Evolutionary conservation across 2,329 filamentous ascomycete genomes (phyloP).

Genomic region (Fusarium gaditjirri): DNA sequence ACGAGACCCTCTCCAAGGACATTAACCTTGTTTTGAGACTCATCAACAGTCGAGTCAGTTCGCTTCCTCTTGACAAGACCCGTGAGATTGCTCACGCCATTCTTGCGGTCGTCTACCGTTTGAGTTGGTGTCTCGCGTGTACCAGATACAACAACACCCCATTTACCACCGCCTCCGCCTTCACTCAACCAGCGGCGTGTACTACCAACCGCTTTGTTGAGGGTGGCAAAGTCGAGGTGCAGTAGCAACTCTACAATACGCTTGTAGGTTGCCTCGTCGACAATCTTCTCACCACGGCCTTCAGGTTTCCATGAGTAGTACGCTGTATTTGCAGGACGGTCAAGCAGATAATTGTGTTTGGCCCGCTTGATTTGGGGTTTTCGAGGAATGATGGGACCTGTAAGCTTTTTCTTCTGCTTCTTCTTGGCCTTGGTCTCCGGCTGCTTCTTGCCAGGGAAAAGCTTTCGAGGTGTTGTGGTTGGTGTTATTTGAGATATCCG

Average conservation of each 20-base stretch:
- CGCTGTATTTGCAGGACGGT: slow-evolving; percentile 62
- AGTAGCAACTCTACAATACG: slow-evolving; percentile 76
- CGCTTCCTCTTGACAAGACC: slow-evolving; percentile 61
- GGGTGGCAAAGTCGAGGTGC: slow-evolving; percentile 76
- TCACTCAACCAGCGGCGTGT: slow-evolving; percentile 78
- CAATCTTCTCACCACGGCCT: slow-evolving; percentile 71
- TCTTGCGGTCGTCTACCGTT: slow-evolving; percentile 5
- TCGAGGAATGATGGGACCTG: slow-evolving; percentile 71
- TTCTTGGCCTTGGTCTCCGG: slow-evolving; percentile 21
- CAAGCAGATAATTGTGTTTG: slow-evolving; percentile 60
- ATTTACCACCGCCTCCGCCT: slow-evolving; percentile 64
- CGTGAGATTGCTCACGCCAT: slow-evolving; percentile 58
- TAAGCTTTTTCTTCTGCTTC: slow-evolving; percentile 59
- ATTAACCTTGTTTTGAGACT: slow-evolving; percentile 52
- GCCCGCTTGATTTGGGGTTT: slow-evolving; percentile 73
- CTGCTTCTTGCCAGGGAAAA: slow-evolving; percentile 45
- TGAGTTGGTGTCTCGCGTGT: slow-evolving; percentile 44
- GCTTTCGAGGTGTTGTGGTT: slow-evolving; percentile 48
- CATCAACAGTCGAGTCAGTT: slow-evolving; percentile 41
- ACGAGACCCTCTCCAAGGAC: slow-evolving; percentile 60
- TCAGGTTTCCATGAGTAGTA: slow-evolving; percentile 74
- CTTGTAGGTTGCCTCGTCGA: slow-evolving; percentile 73
- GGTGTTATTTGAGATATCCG: slow-evolving; percentile 43
- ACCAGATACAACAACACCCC: slow-evolving; percentile 64
- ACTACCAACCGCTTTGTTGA: slow-evolving; percentile 70